Evolutionary conservation across 805 yeast genomes (phyloP).

Genomic region (Candida arabinofermentans): DNA sequence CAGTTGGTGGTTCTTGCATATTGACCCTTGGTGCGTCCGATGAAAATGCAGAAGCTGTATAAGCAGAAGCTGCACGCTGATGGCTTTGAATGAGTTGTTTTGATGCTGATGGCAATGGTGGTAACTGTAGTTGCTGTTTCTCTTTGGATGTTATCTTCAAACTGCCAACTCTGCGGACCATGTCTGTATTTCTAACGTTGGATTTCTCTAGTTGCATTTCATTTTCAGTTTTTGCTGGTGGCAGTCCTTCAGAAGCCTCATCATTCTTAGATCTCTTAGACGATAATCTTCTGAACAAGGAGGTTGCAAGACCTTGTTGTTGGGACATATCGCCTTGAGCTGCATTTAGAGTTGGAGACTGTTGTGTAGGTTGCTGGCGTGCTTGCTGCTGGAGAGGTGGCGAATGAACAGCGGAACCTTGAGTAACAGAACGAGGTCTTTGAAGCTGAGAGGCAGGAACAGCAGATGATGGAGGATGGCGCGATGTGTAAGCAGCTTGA

Average conservation of each 20-base stretch:
- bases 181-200: conserved; percentile 15
- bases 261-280: conserved; percentile 22
- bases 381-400: conserved; percentile 17
- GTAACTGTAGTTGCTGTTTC: conserved; percentile 34
- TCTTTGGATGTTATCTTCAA: conserved; percentile 59
- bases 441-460: conserved; percentile 20
- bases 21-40: conserved; percentile 28
- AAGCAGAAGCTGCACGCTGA: conserved; percentile 37
- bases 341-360: conserved; percentile 7
- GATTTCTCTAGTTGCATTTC: conserved; percentile 14
- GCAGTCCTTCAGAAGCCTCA: conserved; percentile 15
- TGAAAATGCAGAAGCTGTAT: conserved; percentile 27
- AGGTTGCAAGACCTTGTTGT: conserved; percentile 21
- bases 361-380: conserved; percentile 9
- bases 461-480: conserved; percentile 24
- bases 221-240: conserved; percentile 11
- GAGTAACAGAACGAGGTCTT: conserved; percentile 13
- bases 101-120: conserved; percentile 28
- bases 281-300: conserved; percentile 33
- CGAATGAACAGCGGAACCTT: conserved; percentile 8
- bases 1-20: conserved; percentile 4
- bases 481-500: conserved; percentile 41
- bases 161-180: conserved; percentile 57
- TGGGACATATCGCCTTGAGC: conserved; percentile 16
- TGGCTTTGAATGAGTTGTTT: conserved; percentile 28